phyloP scores from a whole-genome alignment of 352 stramenopile genomes.

The Phytophthora pluvialis region DNA sequence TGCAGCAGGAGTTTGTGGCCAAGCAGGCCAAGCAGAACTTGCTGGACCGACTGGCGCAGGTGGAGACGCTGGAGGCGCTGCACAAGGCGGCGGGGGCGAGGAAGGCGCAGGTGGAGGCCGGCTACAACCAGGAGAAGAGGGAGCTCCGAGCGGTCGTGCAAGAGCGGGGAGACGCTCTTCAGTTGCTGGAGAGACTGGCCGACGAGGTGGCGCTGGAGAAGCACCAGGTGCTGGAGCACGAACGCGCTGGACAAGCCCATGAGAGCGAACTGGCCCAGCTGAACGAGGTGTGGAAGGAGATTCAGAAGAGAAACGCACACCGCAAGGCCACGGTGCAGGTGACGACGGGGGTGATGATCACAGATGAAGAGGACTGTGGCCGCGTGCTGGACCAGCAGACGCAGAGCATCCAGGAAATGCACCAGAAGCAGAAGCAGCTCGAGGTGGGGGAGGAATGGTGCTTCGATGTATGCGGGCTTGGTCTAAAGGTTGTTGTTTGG shows the following conservation, averaged over 20 bases:
- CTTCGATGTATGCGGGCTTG: neutral
- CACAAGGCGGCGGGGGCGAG: conserved; percentile 27
- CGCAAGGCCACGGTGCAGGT: conserved; percentile 78
- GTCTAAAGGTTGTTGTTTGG: neutral
- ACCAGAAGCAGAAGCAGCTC: conserved; percentile 67
- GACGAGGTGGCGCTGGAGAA: conserved; percentile 63
- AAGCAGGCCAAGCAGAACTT: conserved; percentile 80
- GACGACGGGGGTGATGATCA: conserved; percentile 71
- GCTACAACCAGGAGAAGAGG: conserved; percentile 47
- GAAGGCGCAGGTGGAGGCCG: conserved; percentile 36
- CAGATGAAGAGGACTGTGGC: conserved; percentile 80
- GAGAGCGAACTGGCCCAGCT: conserved; percentile 61
- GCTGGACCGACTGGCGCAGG: conserved; percentile 75
- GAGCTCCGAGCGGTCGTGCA: conserved; percentile 51
- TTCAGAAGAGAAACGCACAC: conserved; percentile 75
- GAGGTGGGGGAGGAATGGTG: conserved; percentile 38
- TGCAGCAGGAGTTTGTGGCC: conserved; percentile 61
- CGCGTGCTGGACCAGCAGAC: conserved; percentile 79
- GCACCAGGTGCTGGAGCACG: conserved; percentile 49
- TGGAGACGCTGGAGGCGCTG: conserved; percentile 54
- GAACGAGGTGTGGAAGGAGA: conserved; percentile 67
- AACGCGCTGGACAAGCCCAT: conserved; percentile 41
- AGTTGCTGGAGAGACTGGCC: conserved; percentile 47
- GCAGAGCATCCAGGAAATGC: conserved; percentile 73
- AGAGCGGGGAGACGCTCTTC: conserved; percentile 49